phyloP scores from a whole-genome alignment of 2,329 filamentous ascomycete species.

The Fusarium citri region DNA sequence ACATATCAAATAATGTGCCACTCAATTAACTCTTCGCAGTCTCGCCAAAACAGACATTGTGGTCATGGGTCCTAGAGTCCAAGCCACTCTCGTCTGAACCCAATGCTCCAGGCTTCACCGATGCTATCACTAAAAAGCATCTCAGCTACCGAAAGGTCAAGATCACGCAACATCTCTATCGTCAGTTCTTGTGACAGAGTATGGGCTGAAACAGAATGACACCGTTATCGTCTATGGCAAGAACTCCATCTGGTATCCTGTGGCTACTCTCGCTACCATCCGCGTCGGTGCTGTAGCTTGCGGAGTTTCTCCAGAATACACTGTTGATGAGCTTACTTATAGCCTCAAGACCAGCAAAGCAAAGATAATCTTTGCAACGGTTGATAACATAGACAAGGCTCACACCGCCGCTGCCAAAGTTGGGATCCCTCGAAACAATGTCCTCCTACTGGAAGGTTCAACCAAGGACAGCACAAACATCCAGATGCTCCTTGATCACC shows the following conservation, averaged over 20 bases:
- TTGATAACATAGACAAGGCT: not conserved
- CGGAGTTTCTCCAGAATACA: constrained; percentile 24
- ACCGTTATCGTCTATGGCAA: not conserved
- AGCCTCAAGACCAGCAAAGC: constrained; percentile 14
- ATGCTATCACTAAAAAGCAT: not conserved
- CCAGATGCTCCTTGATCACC: not conserved
- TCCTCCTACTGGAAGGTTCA: constrained; percentile 10
- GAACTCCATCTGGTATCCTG: constrained; percentile 6
- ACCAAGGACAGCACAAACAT: not conserved
- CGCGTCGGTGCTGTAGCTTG: constrained; percentile 4
- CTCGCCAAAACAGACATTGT: not conserved
- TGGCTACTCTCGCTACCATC: not conserved
- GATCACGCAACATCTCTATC: not conserved
- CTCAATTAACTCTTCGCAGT: not conserved
- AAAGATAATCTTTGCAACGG: constrained; percentile 14
- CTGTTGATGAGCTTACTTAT: constrained; percentile 4
- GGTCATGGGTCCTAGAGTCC: constrained; percentile 1
- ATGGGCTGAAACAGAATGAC: not conserved
- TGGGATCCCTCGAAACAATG: not conserved
- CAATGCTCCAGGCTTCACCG: not conserved
- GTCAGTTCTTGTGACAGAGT: not conserved
- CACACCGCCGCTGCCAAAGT: not conserved
- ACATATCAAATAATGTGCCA: not conserved
- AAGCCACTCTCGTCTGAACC: not conserved
- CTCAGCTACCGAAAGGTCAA: not conserved